phyloP scores from a whole-genome alignment of 2,329 filamentous ascomycete genomes.

The Hymenotorrendiella dingleyae region DNA sequence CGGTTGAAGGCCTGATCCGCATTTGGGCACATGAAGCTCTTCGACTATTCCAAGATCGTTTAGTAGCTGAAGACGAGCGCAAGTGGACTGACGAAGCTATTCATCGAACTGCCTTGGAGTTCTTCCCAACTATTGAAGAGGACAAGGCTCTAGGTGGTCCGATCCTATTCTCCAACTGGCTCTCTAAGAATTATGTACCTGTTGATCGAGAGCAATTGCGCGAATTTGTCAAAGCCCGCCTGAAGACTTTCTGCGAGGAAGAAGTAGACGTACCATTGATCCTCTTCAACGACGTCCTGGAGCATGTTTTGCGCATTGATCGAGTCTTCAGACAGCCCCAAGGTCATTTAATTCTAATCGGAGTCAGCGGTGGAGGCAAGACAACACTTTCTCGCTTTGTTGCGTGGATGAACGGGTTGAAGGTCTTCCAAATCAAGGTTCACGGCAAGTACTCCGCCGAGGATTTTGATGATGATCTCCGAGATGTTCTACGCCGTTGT shows the following conservation, averaged over 20 bases:
- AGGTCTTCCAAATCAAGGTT: constrained; percentile 99
- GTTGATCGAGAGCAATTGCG: constrained; percentile 92
- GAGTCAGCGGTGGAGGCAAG: constrained; percentile 97
- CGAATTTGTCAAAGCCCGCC: constrained; percentile 93
- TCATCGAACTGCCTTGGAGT: constrained; percentile 76
- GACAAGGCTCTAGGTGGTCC: constrained; percentile 82
- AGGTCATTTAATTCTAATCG: constrained; percentile 95
- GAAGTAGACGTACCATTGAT: constrained; percentile 98
- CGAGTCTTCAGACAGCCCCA: constrained; percentile 98
- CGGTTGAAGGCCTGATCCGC: constrained; percentile 84
- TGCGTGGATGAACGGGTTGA: constrained; percentile 99
- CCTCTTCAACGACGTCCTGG: constrained; percentile 97
- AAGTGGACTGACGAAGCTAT: constrained; percentile 92
- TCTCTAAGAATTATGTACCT: constrained; percentile 96
- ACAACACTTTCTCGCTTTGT: constrained; percentile 97
- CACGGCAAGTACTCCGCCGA: constrained; percentile 97
- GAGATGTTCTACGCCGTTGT: constrained; percentile 86
- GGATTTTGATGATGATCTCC: constrained; percentile 96
- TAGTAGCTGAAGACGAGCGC: constrained; percentile 89
- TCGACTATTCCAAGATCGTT: constrained; percentile 92
- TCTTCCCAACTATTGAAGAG: constrained; percentile 94
- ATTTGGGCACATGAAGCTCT: constrained; percentile 99
- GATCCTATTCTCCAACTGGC: constrained; percentile 98
- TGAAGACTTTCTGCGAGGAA: constrained; percentile 98
- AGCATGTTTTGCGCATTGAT: constrained; percentile 97